phyloP scores from a whole-genome alignment of 495 filamentous ascomycete genomes.

The Cetradonia linearis region DNA sequence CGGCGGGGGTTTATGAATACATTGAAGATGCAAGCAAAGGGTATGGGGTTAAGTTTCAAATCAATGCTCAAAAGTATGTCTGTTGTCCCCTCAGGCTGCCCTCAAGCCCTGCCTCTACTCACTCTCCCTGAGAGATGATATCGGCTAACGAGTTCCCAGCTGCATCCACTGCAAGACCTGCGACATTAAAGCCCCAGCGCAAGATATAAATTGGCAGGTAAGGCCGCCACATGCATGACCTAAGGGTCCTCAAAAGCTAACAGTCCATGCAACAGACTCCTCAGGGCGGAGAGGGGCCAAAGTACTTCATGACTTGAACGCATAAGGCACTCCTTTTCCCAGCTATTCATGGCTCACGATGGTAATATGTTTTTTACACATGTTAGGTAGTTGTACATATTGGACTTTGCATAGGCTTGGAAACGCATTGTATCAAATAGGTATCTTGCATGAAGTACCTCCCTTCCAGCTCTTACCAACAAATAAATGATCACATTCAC shows the following conservation, averaged over 20 bases:
- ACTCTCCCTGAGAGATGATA: background rate
- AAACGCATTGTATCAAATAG: too few species aligned
- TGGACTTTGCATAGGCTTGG: too few species aligned
- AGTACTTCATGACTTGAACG: conserved; percentile 79
- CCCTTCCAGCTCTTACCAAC: too few species aligned
- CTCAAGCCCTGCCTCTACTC: background rate
- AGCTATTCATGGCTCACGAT: background rate
- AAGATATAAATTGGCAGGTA: conserved; percentile 88
- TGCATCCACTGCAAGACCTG: conserved; percentile 99
- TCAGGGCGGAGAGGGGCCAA: conserved; percentile 91
- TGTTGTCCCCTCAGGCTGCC: conserved; percentile 5
- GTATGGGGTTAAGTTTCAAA: conserved; percentile 86
- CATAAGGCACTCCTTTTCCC: background rate
- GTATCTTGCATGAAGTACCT: too few species aligned
- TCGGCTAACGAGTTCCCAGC: conserved; percentile 39
- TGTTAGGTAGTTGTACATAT: background rate
- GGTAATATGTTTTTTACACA: background rate
- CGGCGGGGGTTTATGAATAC: conserved; percentile 98
- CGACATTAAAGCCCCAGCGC: conserved; percentile 92
- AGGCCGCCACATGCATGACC: background rate
- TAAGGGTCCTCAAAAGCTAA: background rate
- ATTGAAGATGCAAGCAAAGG: conserved; percentile 78
- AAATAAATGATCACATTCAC: too few species aligned
- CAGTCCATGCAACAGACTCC: conserved; percentile 43
- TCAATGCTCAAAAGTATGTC: conserved; percentile 93